Evolutionary conservation across 345 rosid genomes (phyloP).

Genomic region (Bretschneidera sinensis): DNA sequence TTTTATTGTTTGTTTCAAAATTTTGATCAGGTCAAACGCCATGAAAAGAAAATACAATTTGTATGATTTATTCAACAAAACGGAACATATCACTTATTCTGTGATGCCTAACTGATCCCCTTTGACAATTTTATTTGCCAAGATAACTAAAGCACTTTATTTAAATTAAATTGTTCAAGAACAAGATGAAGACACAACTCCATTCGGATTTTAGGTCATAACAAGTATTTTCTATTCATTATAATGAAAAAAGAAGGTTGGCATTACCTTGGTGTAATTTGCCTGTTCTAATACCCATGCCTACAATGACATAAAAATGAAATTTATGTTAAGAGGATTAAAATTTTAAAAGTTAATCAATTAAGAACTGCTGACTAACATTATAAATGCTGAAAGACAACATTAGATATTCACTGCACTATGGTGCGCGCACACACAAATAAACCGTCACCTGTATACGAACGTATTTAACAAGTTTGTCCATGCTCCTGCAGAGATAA

Average conservation of each 20-base stretch:
- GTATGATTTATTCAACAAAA: too few relatives aligned
- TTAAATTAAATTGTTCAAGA: neutral
- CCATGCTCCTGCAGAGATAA: neutral
- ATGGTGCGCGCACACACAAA: neutral
- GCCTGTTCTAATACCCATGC: conserved; percentile 70
- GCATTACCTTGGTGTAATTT: conserved; percentile 77
- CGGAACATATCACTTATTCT: too few relatives aligned
- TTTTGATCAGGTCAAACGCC: too few relatives aligned
- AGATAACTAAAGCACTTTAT: too few relatives aligned
- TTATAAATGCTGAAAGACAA: too few relatives aligned
- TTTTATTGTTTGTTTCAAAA: too few relatives aligned
- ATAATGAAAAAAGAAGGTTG: neutral
- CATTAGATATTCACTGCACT: too few relatives aligned
- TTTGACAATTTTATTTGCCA: too few relatives aligned
- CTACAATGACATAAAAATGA: conserved; percentile 35
- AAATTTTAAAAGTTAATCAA: too few relatives aligned
- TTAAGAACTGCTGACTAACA: too few relatives aligned
- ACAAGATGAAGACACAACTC: neutral
- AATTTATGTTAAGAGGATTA: conserved; percentile 4
- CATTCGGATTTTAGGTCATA: neutral
- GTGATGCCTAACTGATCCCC: too few relatives aligned
- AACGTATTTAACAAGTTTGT: conserved; percentile 1
- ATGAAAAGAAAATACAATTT: too few relatives aligned
- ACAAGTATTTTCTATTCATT: neutral
- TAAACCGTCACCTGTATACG: neutral